phyloP scores from a whole-genome alignment of 2,329 filamentous ascomycete species.

The Phyllosticta citribraziliensis region DNA sequence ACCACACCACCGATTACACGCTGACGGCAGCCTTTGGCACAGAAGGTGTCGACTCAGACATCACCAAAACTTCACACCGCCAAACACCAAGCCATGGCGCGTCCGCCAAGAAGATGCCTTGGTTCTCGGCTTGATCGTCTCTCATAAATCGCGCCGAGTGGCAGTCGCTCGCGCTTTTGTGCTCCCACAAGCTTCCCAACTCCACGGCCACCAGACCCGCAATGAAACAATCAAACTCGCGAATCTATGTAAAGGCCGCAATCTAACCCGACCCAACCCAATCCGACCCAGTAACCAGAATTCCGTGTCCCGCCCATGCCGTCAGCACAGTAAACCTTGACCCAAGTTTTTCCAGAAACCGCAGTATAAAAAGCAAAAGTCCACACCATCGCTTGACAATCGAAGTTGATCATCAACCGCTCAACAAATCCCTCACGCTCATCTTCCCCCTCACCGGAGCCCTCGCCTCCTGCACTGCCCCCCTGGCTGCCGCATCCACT shows the following conservation, averaged over 20 bases:
- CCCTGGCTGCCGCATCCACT: slow-evolving; percentile 12
- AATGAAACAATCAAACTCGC: not conserved
- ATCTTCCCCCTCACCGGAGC: slow-evolving; percentile 20
- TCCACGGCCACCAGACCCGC: not conserved
- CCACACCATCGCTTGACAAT: not conserved
- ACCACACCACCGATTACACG: too few species aligned
- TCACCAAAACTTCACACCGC: not conserved
- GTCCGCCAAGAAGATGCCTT: not conserved
- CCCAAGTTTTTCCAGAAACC: not conserved
- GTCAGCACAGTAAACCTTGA: not conserved
- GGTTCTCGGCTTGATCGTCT: not conserved
- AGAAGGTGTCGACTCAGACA: not conserved
- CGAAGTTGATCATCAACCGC: slow-evolving; percentile 16
- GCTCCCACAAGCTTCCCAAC: not conserved
- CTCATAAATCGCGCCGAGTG: not conserved
- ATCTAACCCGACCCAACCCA: not conserved
- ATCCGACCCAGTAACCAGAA: not conserved
- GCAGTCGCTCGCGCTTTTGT: not conserved
- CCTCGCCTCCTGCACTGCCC: slow-evolving; percentile 8
- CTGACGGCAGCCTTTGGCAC: too few species aligned
- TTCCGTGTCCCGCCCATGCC: not conserved
- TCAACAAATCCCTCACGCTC: slow-evolving; percentile 39
- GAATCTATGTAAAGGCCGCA: not conserved
- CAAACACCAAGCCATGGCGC: not conserved
- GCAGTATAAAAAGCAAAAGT: not conserved